Base-by-base conservation (phyloP, 768 basidiomycete species). In the Amanita subjunquillea region DNA sequence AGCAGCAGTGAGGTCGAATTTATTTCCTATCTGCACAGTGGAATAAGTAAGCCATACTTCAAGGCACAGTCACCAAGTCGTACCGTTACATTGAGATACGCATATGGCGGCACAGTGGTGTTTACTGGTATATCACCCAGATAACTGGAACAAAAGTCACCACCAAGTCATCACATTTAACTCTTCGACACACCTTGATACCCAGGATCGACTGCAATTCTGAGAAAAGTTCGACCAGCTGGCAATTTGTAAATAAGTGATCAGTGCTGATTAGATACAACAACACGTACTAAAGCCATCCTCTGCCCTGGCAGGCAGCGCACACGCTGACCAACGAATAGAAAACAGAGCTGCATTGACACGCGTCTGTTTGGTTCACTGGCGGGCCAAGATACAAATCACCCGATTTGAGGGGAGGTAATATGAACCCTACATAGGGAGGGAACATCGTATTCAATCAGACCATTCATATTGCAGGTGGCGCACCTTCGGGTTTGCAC, bases 101-200 rank as follows among this genome's bases (percentile, higher is more conserved):
- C 80, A 81, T 83, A 85, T 2, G 57, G 44, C 6, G 83, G 83
- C 13, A 84, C 66, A 8, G 63, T 62, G 1, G 72, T 72, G 13
- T 59, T 66, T 4, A 48, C 2, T 8, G 82, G 78, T 38, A 81
- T 63, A 13, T 61, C 22, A 57, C 57, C 22, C 32, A 0, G 77
- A 74, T 23, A 50, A 40, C 32, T 38, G 13, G 10, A 5, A 7
- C 10, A 42, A 50, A 2, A n/a, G 27, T 50, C 15, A 8, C 3
- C 10, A 25, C 39, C 10, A 41, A 13, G 30, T 38, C 12, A 6
- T 6, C 17, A 20, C 20, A 5, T 8, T 20, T 1, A 37, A 15
- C 12, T 23, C 7, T n/a, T 13, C n/a, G 4, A 34, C 42, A 20
- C 17, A 51, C 50, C 15, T 42, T 9, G 25, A 32, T 38, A 30